Base-by-base conservation (phyloP, 257 asterid genomes). In the Solanum appendiculatum region DNA sequence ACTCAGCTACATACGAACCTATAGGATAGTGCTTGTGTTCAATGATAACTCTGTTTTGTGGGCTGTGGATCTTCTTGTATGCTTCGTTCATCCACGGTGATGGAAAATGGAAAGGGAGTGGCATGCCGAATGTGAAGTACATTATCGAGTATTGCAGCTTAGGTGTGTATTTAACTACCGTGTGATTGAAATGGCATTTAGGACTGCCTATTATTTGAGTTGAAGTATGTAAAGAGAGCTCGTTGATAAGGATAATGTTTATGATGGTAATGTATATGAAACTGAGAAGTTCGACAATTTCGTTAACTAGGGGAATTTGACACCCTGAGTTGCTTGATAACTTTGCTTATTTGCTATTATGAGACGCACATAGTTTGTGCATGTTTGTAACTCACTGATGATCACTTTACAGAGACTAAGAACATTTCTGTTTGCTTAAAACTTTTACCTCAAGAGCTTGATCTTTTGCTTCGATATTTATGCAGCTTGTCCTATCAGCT, bases 401-500 rank as follows among this genome's bases (percentile, higher is more conserved):
- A 78, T 44, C 25, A 42, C 84, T n/a, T 42, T 42, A 25, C 23
- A 7, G 10, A 7, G 36, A 39, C 58, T 48, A 25, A 34, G 63
- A 42, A 78, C 16, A 42, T 78, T 8, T 25, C 27, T 80, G 42
- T 80, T 44, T 48, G 42, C 85, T 46, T 80, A 46, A 78, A 16
- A 2, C 9, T 48, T 81, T 81, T 81, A 81, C n/a, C 85, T 29
- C 66, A 34, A 37, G 14, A 31, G 48, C 72, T 9, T 54, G 66
- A 58, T 64, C 23, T 33, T 34, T 18, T 84, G 9, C 10, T 27
- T 15, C 40, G 9, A 78, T 78, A 3, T 48, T 80, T 81, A 48
- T 77, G 86, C 96, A 96, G 98, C 93, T 86, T 96, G 98, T 90
- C 91, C 94, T 1, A 88, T 92, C 20, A 87, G 89, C 93, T 94